Base-by-base conservation (phyloP, 805 yeast species). In the Barnettozyma californica region DNA sequence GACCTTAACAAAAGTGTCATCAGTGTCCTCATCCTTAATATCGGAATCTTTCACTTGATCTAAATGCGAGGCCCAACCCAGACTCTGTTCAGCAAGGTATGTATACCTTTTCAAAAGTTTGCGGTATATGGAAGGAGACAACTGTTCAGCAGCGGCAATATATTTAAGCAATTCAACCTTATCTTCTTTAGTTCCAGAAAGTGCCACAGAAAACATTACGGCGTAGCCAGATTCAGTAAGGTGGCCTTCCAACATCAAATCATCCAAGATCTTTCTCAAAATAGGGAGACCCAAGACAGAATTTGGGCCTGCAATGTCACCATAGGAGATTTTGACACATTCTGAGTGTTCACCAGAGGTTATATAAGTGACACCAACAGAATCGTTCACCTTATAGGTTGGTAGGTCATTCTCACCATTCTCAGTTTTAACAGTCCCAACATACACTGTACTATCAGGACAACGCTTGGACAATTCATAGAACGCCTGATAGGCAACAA, bases 271-370 rank as follows among this genome's bases (percentile, higher is more conserved):
- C 29, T 38, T 38, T 38, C 41, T 38, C 41, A 38, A 23, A 10
- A 38, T 9, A 23, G 27, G 27, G 5, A 38, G 16, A 38, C 41
- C 41, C 20, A 38, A 19, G 27, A 14, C 18, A 21, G 41, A 38
- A 29, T 38, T 38, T 14, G 41, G 41, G 10, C 41, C 41, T 5
- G 41, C 41, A 23, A 38, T 38, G 18, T 38, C 41, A 19, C 41
- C 14, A 18, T 38, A 38, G 5, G 41, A 38, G 27, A 35, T 11
- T 11, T 16, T 19, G 5, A 35, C 21, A 16, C 23, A 18, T 14
- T 35, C 21, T 35, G 38, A 21, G 38, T 16, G 19, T 7, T 35
- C 38, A 18, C 38, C 38, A 35, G 38, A 35, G 19, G 38, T 35
- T 21, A 35, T 16, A 18, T 35, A 35, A 35, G 16, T 11, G 5